phyloP scores from a whole-genome alignment of 1,139 yeast species.

The Blastobotrys capitulatus region DNA sequence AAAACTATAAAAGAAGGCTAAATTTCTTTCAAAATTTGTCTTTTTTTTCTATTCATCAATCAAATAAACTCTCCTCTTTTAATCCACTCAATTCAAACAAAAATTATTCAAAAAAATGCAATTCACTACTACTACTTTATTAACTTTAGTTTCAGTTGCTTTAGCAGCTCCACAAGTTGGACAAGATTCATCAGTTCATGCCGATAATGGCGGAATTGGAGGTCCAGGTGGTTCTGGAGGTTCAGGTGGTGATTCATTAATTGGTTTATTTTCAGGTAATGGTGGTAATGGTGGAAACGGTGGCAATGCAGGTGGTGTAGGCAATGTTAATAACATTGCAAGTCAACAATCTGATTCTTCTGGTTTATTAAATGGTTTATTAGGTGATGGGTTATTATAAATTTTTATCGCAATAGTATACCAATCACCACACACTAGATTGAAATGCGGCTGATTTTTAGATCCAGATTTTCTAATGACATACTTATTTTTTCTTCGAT shows the following conservation, averaged over 20 bases:
- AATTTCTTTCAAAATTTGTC: background rate
- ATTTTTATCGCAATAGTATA: too few relatives aligned
- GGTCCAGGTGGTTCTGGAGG: background rate
- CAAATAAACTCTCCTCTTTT: background rate
- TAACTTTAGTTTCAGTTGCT: background rate
- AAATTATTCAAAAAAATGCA: too few relatives aligned
- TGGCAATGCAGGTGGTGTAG: slow-evolving; percentile 6
- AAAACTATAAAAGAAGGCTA: background rate
- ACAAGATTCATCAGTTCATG: background rate
- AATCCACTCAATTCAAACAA: too few relatives aligned
- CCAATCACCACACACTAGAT: too few relatives aligned
- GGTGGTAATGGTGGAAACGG: slow-evolving; percentile 5
- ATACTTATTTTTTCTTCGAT: too few relatives aligned
- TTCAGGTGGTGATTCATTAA: background rate
- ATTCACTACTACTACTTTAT: too few relatives aligned
- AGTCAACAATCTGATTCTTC: background rate
- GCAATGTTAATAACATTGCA: background rate
- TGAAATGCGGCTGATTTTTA: too few relatives aligned
- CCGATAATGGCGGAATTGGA: slow-evolving; percentile 1
- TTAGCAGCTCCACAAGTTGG: background rate
- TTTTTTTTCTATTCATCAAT: background rate
- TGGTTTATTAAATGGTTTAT: background rate
- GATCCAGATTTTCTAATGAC: too few relatives aligned
- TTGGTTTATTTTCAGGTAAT: background rate
- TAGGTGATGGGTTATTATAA: background rate